Percentiles rank a stretch among this genome's conserved stretches.
Conservation (phyloP, 495 filamentous ascomycete genomes). For the Trichoderma orchidacearum region DNA sequence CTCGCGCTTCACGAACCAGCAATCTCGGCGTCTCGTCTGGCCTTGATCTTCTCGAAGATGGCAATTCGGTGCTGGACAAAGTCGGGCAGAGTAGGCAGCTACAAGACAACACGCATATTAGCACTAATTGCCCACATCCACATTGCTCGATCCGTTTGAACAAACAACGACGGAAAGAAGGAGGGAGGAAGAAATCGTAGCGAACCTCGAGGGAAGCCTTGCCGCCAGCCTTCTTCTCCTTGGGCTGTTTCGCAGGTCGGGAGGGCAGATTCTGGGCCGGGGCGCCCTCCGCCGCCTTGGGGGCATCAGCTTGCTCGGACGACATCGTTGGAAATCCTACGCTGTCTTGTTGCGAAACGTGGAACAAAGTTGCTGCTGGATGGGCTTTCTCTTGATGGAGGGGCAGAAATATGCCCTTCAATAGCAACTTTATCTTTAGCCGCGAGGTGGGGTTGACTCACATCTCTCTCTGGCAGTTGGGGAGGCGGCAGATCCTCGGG, state of each 20-base stretch:
- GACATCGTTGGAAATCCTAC: not conserved
- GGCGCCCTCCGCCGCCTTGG: constrained; percentile 1
- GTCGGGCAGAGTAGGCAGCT: constrained; percentile 55
- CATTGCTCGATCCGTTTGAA: too few relatives aligned
- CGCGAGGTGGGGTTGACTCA: constrained; percentile 1
- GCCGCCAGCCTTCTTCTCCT: constrained; percentile 15
- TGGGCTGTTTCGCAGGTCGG: not conserved
- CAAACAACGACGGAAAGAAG: too few relatives aligned
- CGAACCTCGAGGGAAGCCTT: constrained; percentile 18
- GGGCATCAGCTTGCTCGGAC: not conserved
- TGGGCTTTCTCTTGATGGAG: not conserved
- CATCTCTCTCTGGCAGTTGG: not conserved
- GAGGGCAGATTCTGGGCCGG: not conserved
- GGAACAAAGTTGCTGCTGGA: not conserved
- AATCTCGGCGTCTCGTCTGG: constrained; percentile 61
- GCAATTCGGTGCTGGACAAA: constrained; percentile 72
- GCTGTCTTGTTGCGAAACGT: not conserved
- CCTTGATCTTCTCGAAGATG: constrained; percentile 80
- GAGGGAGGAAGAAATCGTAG: constrained; percentile 1
- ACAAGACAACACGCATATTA: constrained; percentile 14
- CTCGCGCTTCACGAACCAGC: constrained; percentile 13
- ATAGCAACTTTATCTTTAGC: not conserved
- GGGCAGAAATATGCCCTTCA: not conserved
- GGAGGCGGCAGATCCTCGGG: not conserved
- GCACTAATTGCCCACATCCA: not conserved